phyloP scores from a whole-genome alignment of 352 stramenopile species.

The Phytophthora foliorum region DNA sequence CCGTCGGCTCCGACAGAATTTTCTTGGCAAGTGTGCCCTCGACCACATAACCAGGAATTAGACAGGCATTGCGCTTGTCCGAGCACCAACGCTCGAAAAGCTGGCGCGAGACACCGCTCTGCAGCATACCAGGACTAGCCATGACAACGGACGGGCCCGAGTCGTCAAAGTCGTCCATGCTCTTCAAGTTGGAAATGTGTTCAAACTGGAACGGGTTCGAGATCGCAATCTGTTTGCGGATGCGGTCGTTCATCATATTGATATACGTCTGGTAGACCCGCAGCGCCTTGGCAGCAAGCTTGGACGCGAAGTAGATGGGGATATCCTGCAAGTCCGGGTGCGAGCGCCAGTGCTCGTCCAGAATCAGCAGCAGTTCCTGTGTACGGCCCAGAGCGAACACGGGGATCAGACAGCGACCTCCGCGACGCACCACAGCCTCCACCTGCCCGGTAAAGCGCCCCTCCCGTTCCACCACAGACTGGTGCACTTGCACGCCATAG shows the following conservation, averaged over 20 bases:
- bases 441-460: constrained; percentile 97
- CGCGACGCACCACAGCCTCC: constrained; percentile 95
- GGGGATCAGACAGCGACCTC: constrained; percentile 98
- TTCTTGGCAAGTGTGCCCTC: constrained; percentile 99
- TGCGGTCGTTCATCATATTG: constrained; percentile 99
- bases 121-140: constrained; percentile 98
- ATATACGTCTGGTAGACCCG: constrained; percentile 99
- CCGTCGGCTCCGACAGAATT: constrained; percentile 95
- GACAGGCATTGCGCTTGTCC: constrained; percentile 98
- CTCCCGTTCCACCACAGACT: constrained; percentile 96
- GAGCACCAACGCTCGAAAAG: constrained; percentile 98
- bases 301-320: constrained; percentile 99
- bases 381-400: constrained; percentile 99
- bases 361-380: constrained; percentile 98
- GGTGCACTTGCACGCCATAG: constrained; percentile 98
- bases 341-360: constrained; percentile 99
- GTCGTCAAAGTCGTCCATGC: constrained; percentile 97
- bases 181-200: constrained; percentile 98
- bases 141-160: constrained; percentile 99
- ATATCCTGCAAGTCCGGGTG: constrained; percentile 96
- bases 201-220: constrained; percentile 98
- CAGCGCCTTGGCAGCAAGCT: constrained; percentile 96
- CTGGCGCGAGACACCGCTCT: constrained; percentile 97
- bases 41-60: constrained; percentile 99
- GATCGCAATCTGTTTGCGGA: constrained; percentile 97